phyloP scores from a whole-genome alignment of 2,329 filamentous ascomycete genomes.

The Geosmithia morbida region DNA sequence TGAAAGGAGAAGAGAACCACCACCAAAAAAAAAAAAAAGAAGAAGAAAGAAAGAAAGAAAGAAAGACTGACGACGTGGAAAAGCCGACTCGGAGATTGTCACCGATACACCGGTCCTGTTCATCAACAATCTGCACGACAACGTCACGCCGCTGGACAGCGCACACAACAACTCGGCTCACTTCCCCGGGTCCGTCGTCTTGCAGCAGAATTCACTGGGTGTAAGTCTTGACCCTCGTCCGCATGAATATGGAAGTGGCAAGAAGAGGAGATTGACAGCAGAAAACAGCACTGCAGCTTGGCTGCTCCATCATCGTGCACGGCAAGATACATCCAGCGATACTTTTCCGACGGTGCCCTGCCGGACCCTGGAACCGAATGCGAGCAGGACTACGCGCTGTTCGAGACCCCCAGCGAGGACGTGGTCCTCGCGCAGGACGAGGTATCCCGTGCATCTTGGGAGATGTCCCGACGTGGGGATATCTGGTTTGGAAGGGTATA shows the following conservation, averaged over 20 bases:
- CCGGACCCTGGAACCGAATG: constrained; percentile 30
- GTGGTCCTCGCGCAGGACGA: constrained; percentile 5
- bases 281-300: constrained; percentile 30
- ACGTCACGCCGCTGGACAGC: constrained; percentile 30
- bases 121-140: constrained; percentile 28
- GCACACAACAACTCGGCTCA: constrained; percentile 26
- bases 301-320: constrained; percentile 29
- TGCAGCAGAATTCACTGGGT: constrained; percentile 35
- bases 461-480: background rate
- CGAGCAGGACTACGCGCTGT: constrained; percentile 26
- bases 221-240: constrained; percentile 15
- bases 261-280: background rate
- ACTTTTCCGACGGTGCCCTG: constrained; percentile 29
- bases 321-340: constrained; percentile 21
- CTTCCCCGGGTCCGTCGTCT: constrained; percentile 28
- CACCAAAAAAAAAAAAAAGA: too few relatives aligned
- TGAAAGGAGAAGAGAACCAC: too few relatives aligned
- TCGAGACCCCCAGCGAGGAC: constrained; percentile 14
- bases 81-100: constrained; percentile 14
- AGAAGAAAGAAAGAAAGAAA: too few relatives aligned
- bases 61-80: background rate
- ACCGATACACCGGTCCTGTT: constrained; percentile 30
- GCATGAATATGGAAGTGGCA: background rate
- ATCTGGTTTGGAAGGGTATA: background rate
- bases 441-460: constrained; percentile 5